phyloP scores from a whole-genome alignment of 768 basidiomycete species.

The Naganishia friedmannii region DNA sequence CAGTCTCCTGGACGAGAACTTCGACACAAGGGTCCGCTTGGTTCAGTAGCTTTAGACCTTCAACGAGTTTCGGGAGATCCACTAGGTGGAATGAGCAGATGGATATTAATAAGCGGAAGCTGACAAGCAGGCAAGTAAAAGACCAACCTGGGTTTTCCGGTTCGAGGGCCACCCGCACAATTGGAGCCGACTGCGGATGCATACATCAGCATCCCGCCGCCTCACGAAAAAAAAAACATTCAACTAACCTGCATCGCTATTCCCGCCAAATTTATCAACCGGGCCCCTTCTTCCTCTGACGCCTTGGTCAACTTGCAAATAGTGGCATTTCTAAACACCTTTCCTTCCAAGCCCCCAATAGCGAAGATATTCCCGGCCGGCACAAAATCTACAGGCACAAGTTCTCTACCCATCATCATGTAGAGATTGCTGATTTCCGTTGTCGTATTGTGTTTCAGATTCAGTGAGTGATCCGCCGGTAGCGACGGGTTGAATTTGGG shows the following conservation, averaged over 20 bases:
- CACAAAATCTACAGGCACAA: constrained; percentile 77
- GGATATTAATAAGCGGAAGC: background rate
- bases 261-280: constrained; percentile 43
- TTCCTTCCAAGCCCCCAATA: constrained; percentile 80
- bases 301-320: constrained; percentile 61
- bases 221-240: background rate
- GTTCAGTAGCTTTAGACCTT: constrained; percentile 79
- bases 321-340: constrained; percentile 85
- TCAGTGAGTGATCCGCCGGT: constrained; percentile 61
- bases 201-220: constrained; percentile 54
- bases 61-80: constrained; percentile 84
- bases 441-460: constrained; percentile 62
- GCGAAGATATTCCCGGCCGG: constrained; percentile 93
- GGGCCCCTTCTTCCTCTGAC: constrained; percentile 26
- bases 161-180: constrained; percentile 92
- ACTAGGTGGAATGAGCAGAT: constrained; percentile 43
- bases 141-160: constrained; percentile 61
- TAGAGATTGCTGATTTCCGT: constrained; percentile 75
- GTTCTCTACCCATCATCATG: constrained; percentile 95
- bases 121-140: background rate
- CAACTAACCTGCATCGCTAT: constrained; percentile 40
- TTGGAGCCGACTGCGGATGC: constrained; percentile 61
- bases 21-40: constrained; percentile 97
- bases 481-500: constrained; percentile 77
- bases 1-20: constrained; percentile 93